A percentile compares a stretch with the other conserved stretches of the same genome.
phyloP scores from a whole-genome alignment of 148 eudicot species.

The Suaeda aralocaspica region DNA sequence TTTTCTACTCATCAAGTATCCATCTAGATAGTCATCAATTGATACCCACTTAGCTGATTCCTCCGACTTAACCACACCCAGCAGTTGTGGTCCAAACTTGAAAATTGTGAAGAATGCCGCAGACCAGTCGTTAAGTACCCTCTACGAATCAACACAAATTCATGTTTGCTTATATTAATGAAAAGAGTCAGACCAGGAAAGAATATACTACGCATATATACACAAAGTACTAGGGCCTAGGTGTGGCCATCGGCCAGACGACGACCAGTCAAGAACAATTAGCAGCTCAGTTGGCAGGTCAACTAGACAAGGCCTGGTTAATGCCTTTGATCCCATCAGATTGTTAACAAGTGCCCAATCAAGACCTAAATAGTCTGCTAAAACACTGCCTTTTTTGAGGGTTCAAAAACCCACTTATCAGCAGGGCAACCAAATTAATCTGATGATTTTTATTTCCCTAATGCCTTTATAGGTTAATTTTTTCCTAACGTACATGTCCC shows the following conservation, averaged over 20 bases:
- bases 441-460: no score
- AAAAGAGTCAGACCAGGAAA: neutral
- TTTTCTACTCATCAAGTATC: slow-evolving; percentile 78
- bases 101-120: slow-evolving; percentile 77
- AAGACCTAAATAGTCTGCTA: no score
- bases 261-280: neutral
- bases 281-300: neutral
- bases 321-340: no score
- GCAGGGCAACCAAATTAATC: neutral
- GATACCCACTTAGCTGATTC: slow-evolving; percentile 56
- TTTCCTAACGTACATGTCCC: no score
- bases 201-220: neutral
- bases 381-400: no score
- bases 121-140: slow-evolving; percentile 86
- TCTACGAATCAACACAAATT: slow-evolving; percentile 35
- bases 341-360: no score
- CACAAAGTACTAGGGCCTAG: no score
- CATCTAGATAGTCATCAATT: slow-evolving; percentile 83
- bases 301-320: neutral
- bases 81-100: slow-evolving; percentile 57
- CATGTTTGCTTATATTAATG: neutral
- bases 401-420: no score
- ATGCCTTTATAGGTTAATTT: no score
- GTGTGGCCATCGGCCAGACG: no score
- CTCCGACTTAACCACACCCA: slow-evolving; percentile 40